Evolutionary conservation across 225 moss, liverwort and hornwort genomes (phyloP).

Genomic region (Asterella californica): DNA sequence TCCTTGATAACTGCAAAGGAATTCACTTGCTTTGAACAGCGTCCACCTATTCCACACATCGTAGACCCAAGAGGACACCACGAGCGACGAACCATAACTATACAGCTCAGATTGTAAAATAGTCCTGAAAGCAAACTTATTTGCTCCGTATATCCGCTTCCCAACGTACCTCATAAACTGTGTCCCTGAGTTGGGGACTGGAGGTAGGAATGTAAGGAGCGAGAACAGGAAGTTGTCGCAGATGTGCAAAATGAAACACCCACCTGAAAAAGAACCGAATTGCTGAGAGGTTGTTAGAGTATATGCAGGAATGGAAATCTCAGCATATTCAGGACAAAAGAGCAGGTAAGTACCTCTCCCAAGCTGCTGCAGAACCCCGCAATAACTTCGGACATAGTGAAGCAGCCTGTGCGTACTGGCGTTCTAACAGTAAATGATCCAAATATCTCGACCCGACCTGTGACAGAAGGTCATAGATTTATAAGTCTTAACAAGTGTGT

Average conservation of each 20-base stretch:
- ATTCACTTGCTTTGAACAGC: not conserved
- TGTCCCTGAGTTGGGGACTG: slow-evolving; percentile 89
- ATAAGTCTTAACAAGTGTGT: not conserved
- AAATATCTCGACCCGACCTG: slow-evolving; percentile 95
- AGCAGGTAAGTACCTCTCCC: slow-evolving; percentile 65
- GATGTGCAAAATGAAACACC: slow-evolving; percentile 97
- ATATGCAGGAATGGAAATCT: not conserved
- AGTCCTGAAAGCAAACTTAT: not conserved
- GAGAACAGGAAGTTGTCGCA: slow-evolving; percentile 89
- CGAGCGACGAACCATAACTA: not conserved
- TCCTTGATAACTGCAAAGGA: not conserved
- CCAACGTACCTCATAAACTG: slow-evolving; percentile 78
- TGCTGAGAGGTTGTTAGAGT: not conserved
- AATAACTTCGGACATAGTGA: slow-evolving; percentile 91
- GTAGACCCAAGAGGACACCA: not conserved
- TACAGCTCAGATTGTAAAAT: not conserved
- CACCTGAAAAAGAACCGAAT: slow-evolving; percentile 54
- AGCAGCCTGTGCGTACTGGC: slow-evolving; percentile 91
- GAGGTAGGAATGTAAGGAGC: slow-evolving; percentile 86
- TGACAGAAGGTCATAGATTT: not conserved
- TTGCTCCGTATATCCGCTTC: not conserved
- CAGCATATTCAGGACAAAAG: not conserved
- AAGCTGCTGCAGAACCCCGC: slow-evolving; percentile 87
- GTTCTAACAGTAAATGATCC: slow-evolving; percentile 89
- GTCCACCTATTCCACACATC: not conserved